Base-by-base conservation (phyloP, 805 yeast species). In the Citeromyces matritensis region DNA sequence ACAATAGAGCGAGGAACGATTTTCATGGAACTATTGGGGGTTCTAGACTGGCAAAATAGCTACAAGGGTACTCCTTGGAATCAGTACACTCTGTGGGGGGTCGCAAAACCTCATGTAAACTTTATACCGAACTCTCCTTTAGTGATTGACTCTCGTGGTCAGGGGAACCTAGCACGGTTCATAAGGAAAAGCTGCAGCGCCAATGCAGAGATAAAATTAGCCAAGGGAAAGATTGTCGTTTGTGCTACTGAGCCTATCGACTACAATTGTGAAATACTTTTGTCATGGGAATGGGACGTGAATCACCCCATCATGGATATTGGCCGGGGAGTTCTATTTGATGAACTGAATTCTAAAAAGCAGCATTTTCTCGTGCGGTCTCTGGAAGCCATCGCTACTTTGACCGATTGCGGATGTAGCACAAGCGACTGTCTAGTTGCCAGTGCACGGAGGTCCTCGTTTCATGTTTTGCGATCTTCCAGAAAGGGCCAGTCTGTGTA, bases 261-360 rank as follows among this genome's bases (percentile, higher is more conserved):
- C 32, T 51, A 62, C 7, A 84, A 73, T n/a, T 69, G 73, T 26
- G 96, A 86, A 45, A 52, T 88, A 13, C 65, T 86, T 0, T 51
- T 84, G 7, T 69, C 74, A 2, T 88, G 97, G 97, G 82, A 77
- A 37, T 88, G 95, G 94, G 94, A 85, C 45, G 47, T 53, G 3
- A 39, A 57, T 11, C 95, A 85, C 47, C 94, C 96, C 2, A 79
- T 84, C 25, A 55, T 58, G 33, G 62, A 63, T 39, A 53, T 79
- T 33, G 58, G 66, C 15, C 50, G 56, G 15, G 57, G 65, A n/a
- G 49, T 55, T 19, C 19, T 26, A 39, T 69, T 75, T 46, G 84
- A 76, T 30, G 64, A 63, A 15, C 53, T 78, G 17, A 42, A 58
- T 5, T 71, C 70, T 27, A 53, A 58, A 2, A 73, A 70, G 33